Evolutionary conservation across 73 alveolate species (phyloP), one percentile per base, ranked within the genome.

Genomic region (Tetrahymena thermophila): DNA sequence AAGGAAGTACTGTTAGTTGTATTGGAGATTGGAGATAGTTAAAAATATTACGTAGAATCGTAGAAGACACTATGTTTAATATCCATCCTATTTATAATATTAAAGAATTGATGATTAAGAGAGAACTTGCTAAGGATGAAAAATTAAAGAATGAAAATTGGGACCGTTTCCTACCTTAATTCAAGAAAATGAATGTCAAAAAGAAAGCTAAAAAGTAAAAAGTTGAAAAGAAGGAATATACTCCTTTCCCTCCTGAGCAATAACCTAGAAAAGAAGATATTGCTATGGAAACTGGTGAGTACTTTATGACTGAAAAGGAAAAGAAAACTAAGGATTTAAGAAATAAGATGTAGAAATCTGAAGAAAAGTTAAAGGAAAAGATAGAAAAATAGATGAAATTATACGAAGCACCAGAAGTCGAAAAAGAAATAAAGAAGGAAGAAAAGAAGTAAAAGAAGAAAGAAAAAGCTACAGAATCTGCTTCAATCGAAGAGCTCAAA

Each of bases 1-100:
- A 99, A 96, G 99, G 99, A n/a, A 98, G 98, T 94, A 99, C 99
- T 16, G 99, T 99, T n/a, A 96, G 99, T 93, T 98, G 99, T 35
- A 98, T 99, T 99, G 99, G 99, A n/a, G 96, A 98, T 94, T 97
- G 98, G 98, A 98, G 97, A 94, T 98, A 98, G 94, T 96, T 99
- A 35, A 98, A 99, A 95, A 96, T 93, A 50, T 99, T 98, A 25
- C 95, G 99, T 85, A 98, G 98, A 94, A 98, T 99, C 10, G 98
- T 98, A 25, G 96, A 98, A 40, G 99, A 99, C 95, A 98, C 99
- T 50, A 98, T 99, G 99, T 95, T 97, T 94, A 99, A 99, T 97
- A 96, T 99, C 43, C 99, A 99, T 96, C 99, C 99, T 50, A 97
- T 98, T 42, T 98, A 98, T 93, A 98, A 98, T 96, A 96, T 96